Evolutionary conservation across 2,329 filamentous ascomycete species (phyloP).

Genomic region (Penicillium hordei): DNA sequence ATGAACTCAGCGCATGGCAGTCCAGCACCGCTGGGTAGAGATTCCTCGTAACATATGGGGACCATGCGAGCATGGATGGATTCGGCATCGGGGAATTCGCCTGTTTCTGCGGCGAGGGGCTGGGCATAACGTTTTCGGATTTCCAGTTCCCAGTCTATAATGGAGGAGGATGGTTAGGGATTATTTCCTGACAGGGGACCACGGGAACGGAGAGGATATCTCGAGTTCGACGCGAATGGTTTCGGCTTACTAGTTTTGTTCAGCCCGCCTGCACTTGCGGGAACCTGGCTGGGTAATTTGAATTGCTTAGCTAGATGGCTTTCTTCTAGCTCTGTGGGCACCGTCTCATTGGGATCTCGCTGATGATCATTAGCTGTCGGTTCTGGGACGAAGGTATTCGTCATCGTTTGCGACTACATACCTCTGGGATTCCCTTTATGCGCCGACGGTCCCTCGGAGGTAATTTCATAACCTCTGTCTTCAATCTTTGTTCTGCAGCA

Average conservation of each 20-base stretch:
- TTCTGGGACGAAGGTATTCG: background rate
- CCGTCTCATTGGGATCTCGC: conserved; percentile 38
- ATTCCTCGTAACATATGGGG: conserved; percentile 66
- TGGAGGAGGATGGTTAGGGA: conserved; percentile 17
- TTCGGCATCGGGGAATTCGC: conserved; percentile 61
- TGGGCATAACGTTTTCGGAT: conserved; percentile 65
- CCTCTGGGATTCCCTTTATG: conserved; percentile 55
- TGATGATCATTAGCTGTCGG: conserved; percentile 16
- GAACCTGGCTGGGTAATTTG: conserved; percentile 60
- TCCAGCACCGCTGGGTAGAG: conserved; percentile 55
- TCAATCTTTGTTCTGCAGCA: conserved; percentile 62
- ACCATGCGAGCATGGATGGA: conserved; percentile 61
- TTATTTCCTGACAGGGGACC: background rate
- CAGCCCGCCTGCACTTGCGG: conserved; percentile 68
- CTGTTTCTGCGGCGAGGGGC: conserved; percentile 60
- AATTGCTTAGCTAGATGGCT: conserved; percentile 49
- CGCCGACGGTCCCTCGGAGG: conserved; percentile 60
- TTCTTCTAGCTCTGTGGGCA: conserved; percentile 41
- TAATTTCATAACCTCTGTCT: conserved; percentile 64
- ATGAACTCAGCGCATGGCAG: conserved; percentile 59
- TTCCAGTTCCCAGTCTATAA: conserved; percentile 61
- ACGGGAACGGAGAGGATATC: conserved; percentile 10
- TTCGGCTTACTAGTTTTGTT: conserved; percentile 71
- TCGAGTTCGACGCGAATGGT: background rate
- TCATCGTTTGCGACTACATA: conserved; percentile 27